phyloP scores from a whole-genome alignment of 2,329 filamentous ascomycete species.

The Phaeosphaeria sp. region DNA sequence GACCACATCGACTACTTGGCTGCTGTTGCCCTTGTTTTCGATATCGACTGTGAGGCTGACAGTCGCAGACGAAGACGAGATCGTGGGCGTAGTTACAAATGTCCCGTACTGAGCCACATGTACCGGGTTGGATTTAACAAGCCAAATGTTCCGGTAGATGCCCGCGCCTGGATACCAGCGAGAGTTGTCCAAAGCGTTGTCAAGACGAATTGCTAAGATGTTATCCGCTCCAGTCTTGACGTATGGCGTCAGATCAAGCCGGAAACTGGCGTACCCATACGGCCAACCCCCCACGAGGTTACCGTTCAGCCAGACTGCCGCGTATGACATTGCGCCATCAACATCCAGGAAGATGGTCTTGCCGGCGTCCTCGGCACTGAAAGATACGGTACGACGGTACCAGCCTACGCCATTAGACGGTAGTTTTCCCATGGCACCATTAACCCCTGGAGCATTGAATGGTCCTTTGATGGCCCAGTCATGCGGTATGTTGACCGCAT shows the following conservation, averaged over 20 bases:
- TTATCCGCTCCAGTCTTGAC: slow-evolving; percentile 40
- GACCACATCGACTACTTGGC: slow-evolving; percentile 45
- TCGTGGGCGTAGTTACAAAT: slow-evolving; percentile 52
- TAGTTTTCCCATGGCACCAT: slow-evolving; percentile 53
- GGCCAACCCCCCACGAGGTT: slow-evolving; percentile 59
- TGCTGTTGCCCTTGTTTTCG: slow-evolving; percentile 51
- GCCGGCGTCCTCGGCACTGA: slow-evolving; percentile 32
- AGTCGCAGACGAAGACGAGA: slow-evolving; percentile 54
- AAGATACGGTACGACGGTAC: slow-evolving; percentile 52
- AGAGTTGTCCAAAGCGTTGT: slow-evolving; percentile 55
- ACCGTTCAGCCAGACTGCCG: slow-evolving; percentile 58
- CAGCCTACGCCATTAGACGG: slow-evolving; percentile 59
- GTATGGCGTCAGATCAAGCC: slow-evolving; percentile 57
- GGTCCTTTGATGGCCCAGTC: slow-evolving; percentile 58
- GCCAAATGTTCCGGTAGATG: slow-evolving; percentile 62
- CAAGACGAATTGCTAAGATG: slow-evolving; percentile 56
- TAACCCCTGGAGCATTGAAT: slow-evolving; percentile 43
- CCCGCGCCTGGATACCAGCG: slow-evolving; percentile 62
- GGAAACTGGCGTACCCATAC: slow-evolving; percentile 57
- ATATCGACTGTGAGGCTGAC: slow-evolving; percentile 55
- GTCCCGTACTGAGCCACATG: slow-evolving; percentile 60
- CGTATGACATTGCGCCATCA: slow-evolving; percentile 59
- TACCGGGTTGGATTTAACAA: slow-evolving; percentile 53
- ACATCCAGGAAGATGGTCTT: slow-evolving; percentile 55
- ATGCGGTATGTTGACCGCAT: slow-evolving; percentile 52